Evolutionary conservation across 1,284 basidiomycete genomes (phyloP).

Genomic region (Peniophora sp.): DNA sequence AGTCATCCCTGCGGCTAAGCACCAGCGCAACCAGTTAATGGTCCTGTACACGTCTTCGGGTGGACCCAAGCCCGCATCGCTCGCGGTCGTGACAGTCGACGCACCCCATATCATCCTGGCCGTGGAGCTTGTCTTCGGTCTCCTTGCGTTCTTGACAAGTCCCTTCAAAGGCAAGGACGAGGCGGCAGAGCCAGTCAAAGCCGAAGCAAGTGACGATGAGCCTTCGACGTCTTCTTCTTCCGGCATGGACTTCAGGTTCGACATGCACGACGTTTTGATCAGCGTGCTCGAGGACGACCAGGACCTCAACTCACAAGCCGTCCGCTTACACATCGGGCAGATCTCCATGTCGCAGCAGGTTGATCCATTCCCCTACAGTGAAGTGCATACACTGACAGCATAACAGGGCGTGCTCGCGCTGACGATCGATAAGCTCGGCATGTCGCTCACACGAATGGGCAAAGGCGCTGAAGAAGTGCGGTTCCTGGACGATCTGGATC

Average conservation of each 20-base stretch:
- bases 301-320: conserved; percentile 78
- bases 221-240: conserved; percentile 11
- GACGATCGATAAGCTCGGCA: conserved; percentile 79
- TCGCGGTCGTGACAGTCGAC: conserved; percentile 86
- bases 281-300: conserved; percentile 86
- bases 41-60: conserved; percentile 79
- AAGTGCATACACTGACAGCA: neutral
- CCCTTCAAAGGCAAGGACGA: conserved; percentile 33
- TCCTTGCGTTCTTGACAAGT: conserved; percentile 81
- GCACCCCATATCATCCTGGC: conserved; percentile 93
- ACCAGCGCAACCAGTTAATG: conserved; percentile 94
- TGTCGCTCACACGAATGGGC: conserved; percentile 93
- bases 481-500: conserved; percentile 90
- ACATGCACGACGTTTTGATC: conserved; percentile 89
- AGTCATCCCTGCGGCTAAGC: conserved; percentile 87
- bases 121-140: conserved; percentile 85
- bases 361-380: conserved; percentile 4
- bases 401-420: conserved; percentile 75
- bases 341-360: conserved; percentile 92
- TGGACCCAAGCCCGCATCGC: conserved; percentile 46
- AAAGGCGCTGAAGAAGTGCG: conserved; percentile 77
- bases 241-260: conserved; percentile 66
- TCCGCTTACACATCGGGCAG: conserved; percentile 80
- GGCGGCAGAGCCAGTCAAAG: conserved; percentile 12
- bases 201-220: conserved; percentile 16